Conservation (phyloP, 495 filamentous ascomycete species). For the Penicillium crystallinum region DNA sequence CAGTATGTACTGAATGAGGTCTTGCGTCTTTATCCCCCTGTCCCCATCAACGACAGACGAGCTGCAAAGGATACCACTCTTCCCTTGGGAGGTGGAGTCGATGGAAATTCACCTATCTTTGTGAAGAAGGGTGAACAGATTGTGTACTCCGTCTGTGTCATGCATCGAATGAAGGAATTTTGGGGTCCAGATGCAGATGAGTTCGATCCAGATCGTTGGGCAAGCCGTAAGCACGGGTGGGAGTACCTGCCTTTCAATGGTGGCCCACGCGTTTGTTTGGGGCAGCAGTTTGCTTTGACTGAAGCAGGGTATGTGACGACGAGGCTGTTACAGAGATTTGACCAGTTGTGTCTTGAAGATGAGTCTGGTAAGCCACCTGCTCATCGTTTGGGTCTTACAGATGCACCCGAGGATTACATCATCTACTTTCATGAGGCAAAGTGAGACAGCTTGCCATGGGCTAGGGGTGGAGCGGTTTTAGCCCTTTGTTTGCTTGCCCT, state of each 20-base stretch:
- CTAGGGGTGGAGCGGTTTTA: no score
- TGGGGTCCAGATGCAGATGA: constrained; percentile 43
- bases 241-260: background rate
- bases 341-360: no score
- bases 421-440: no score
- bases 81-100: constrained; percentile 46
- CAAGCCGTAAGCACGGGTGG: constrained; percentile 20
- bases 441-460: no score
- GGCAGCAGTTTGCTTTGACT: background rate
- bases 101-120: constrained; percentile 27
- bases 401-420: no score
- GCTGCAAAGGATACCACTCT: constrained; percentile 38
- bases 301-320: background rate
- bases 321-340: no score
- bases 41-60: constrained; percentile 37
- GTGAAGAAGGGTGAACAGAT: constrained; percentile 20
- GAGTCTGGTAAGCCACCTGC: no score
- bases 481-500: no score
- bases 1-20: constrained; percentile 44
- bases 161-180: constrained; percentile 43
- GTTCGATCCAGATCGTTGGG: constrained; percentile 48
- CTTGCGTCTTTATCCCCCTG: constrained; percentile 40
- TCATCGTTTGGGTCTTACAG: no score
- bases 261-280: background rate
- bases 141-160: constrained; percentile 27